Base-by-base conservation (phyloP, 805 yeast species). In the Saccharomycopsis oosterbeekiorum region DNA sequence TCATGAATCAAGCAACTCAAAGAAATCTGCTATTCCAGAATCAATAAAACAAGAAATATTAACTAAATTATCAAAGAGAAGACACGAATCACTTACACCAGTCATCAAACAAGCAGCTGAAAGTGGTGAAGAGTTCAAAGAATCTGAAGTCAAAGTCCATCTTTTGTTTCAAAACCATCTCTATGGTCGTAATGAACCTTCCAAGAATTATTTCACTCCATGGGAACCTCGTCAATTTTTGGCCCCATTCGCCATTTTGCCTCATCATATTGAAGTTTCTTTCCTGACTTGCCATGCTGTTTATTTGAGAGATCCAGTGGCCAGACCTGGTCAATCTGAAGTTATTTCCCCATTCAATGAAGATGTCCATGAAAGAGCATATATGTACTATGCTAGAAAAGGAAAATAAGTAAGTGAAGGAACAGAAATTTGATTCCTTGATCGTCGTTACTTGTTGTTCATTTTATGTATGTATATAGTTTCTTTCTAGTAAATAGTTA, bases 251-350 rank as follows among this genome's bases (percentile, higher is more conserved):
- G 94, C 97, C 12, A 82, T 94, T 63, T 80, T 89, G 69, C 99
- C 99, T 36, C 85, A 88, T 65, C 98, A 94, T 74, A 77, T 94
- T 60, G 98, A 94, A 75, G 77, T 94, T 55, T 88, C 96, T 24
- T 93, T 89, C 73, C 81, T 82, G 65, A 90, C 97, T 4, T 93
- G 98, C 72, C 97, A 92, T 72, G 97, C 97, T 4, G 88, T 94
- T n/a, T 94, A 93, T 74, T 75, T 94, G 73, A 86, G 97, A 75
- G 96, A 94, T 73, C 99, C 99, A 15, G 91, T 94, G 57, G 96
- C 97, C 14, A 84, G 97, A 73, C 97, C 97, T 6, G 97, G 97
- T 61, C 92, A 89, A 70, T 88, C 97, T 39, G 99, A 94, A 77
- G 96, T 94, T 63, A 88, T 94, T 65, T 79, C 97, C 61, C 99